These are phyloP conservation scores for Nakazawaea anatomiae DNA, from an alignment of 805 yeast genomes.

Conservation along the genomic window DNA sequence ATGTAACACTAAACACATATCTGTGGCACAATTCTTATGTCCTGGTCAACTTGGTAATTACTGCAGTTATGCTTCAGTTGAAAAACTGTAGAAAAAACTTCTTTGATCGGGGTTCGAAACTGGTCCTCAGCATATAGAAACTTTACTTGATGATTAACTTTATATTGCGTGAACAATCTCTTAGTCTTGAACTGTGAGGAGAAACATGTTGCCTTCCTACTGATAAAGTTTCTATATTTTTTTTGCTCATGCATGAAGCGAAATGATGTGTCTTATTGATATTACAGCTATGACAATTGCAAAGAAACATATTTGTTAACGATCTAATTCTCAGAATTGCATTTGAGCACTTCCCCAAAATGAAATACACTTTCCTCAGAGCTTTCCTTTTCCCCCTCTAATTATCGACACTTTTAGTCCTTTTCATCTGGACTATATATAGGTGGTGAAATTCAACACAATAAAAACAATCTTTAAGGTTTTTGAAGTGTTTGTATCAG, in stretches of 20 bases:
- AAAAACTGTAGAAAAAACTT: neutral
- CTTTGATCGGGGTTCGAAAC: neutral
- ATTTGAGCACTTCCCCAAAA: no score
- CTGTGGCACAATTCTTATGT: neutral
- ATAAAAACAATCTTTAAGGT: no score
- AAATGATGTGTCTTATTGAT: no score
- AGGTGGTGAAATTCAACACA: no score
- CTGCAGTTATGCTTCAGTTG: neutral
- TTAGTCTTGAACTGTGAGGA: conserved; percentile 17
- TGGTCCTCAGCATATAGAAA: neutral
- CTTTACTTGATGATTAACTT: conserved; percentile 16
- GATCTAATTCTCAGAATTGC: no score
- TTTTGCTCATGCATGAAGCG: neutral
- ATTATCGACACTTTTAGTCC: no score
- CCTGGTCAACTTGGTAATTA: neutral
- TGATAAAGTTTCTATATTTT: conserved; percentile 10
- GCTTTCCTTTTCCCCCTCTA: no score
- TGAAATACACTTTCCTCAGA: no score
- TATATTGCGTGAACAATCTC: conserved; percentile 21
- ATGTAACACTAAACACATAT: neutral
- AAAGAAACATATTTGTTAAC: no score
- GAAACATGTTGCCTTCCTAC: conserved; percentile 21
- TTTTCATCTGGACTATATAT: no score
- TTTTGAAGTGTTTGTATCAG: no score
- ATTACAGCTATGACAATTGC: no score